phyloP scores from a whole-genome alignment of 768 basidiomycete species.

The Amylocystis lapponica region DNA sequence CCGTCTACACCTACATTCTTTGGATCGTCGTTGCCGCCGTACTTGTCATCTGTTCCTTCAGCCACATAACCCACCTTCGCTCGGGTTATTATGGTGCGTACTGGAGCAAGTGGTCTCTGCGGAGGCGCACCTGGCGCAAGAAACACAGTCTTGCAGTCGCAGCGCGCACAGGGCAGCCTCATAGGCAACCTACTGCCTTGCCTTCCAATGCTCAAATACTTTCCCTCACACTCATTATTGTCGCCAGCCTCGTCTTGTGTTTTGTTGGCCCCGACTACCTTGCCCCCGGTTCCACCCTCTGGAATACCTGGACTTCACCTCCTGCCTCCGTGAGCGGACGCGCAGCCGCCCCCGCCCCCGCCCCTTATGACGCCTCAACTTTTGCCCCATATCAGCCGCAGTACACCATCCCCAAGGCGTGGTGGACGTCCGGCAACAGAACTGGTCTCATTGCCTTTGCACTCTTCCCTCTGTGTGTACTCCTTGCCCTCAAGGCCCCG shows the following conservation, averaged over 20 bases:
- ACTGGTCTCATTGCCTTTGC: constrained; percentile 69
- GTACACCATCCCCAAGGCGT: constrained; percentile 59
- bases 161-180: constrained; percentile 26
- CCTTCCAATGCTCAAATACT: constrained; percentile 65
- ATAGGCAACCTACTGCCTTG: constrained; percentile 39
- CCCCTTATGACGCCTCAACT: constrained; percentile 23
- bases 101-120: constrained; percentile 55
- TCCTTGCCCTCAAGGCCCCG: constrained; percentile 64
- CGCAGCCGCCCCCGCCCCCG: constrained; percentile 1
- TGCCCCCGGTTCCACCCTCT: constrained; percentile 40
- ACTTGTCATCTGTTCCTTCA: constrained; percentile 33
- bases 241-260: constrained; percentile 38
- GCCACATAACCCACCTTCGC: constrained; percentile 38
- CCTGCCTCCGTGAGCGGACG: constrained; percentile 12
- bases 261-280: constrained; percentile 70
- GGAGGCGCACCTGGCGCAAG: constrained; percentile 54
- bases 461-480: constrained; percentile 61
- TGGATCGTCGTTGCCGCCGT: constrained; percentile 48
- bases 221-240: constrained; percentile 37
- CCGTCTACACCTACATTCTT: constrained; percentile 51
- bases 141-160: constrained; percentile 34
- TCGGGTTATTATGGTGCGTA: constrained; percentile 42
- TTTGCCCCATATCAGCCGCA: constrained; percentile 39
- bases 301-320: constrained; percentile 32
- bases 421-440: constrained; percentile 67